phyloP scores from a whole-genome alignment of 129 eudicot species.

The Arctium lappa region DNA sequence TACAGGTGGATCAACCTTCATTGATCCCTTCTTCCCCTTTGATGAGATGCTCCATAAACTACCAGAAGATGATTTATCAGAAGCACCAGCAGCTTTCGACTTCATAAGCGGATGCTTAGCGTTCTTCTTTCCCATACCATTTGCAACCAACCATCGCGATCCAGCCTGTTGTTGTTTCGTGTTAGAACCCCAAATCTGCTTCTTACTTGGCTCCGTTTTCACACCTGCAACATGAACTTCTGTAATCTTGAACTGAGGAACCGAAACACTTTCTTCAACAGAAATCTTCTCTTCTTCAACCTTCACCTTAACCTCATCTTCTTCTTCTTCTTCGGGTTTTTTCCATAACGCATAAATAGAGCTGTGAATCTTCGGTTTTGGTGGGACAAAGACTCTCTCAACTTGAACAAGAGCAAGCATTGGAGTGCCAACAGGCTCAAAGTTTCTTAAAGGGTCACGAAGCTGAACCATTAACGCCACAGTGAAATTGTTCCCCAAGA shows the following conservation, averaged over 20 bases:
- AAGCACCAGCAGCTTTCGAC: constrained; percentile 45
- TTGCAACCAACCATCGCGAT: constrained; percentile 92
- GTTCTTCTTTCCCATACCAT: constrained; percentile 93
- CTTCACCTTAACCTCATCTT: constrained; percentile 23
- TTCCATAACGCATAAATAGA: constrained; percentile 44
- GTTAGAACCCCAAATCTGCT: constrained; percentile 75
- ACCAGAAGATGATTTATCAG: constrained; percentile 49
- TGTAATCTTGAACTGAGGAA: constrained; percentile 61
- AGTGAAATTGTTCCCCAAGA: constrained; percentile 87
- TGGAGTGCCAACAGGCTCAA: constrained; percentile 91
- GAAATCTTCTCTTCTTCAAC: constrained; percentile 27
- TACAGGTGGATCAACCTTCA: constrained; percentile 47
- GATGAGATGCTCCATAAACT: constrained; percentile 84
- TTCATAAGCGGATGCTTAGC: constrained; percentile 73
- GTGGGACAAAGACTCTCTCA: constrained; percentile 81
- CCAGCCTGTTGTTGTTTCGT: constrained; percentile 73
- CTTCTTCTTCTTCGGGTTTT: constrained; percentile 43
- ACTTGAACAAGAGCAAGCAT: constrained; percentile 96
- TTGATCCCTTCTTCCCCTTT: constrained; percentile 56
- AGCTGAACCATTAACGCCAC: constrained; percentile 94
- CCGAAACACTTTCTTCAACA: constrained; percentile 47
- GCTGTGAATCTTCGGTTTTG: constrained; percentile 59
- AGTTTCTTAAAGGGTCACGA: constrained; percentile 84
- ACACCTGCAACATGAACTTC: constrained; percentile 93
- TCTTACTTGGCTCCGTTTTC: constrained; percentile 59